Percentiles rank a stretch among this genome's conserved stretches.
These are phyloP conservation scores for Ustanciosporium gigantosporum DNA, from an alignment of 1,284 basidiomycete genomes.

Conservation along the genomic window DNA sequence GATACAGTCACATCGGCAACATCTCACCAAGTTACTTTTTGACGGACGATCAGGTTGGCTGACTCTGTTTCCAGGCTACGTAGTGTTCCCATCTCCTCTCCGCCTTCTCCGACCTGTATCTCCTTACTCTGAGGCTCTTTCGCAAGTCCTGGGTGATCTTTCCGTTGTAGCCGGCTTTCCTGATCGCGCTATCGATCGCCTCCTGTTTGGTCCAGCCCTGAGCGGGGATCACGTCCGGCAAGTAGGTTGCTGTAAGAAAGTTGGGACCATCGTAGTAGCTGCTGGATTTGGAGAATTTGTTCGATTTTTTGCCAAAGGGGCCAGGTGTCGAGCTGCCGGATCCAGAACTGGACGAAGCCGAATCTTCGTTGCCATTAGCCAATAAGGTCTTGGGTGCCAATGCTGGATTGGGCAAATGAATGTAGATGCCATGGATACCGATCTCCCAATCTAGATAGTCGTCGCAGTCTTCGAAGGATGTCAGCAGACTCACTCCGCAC, in stretches of 20 bases:
- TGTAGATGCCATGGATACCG: constrained; percentile 88
- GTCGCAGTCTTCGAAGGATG: constrained; percentile 82
- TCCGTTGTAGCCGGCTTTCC: constrained; percentile 83
- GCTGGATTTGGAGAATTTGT: not conserved
- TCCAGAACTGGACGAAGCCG: constrained; percentile 69
- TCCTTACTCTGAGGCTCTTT: constrained; percentile 73
- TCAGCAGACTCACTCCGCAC: constrained; percentile 89
- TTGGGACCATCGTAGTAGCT: constrained; percentile 18
- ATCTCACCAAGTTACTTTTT: no score
- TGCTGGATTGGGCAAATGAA: constrained; percentile 80
- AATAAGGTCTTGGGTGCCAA: constrained; percentile 64
- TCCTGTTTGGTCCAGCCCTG: constrained; percentile 92
- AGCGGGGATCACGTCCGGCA: constrained; percentile 88
- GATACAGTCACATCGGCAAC: no score
- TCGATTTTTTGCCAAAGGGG: constrained; percentile 4
- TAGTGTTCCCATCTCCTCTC: constrained; percentile 76
- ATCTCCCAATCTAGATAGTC: constrained; percentile 90
- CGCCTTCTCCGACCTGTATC: constrained; percentile 83
- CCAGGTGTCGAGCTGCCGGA: constrained; percentile 60
- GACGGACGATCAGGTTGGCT: no score
- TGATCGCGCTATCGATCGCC: constrained; percentile 84
- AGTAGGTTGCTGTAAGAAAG: constrained; percentile 82
- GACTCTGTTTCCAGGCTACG: constrained; percentile 18
- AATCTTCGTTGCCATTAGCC: constrained; percentile 43
- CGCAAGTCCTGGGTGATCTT: constrained; percentile 80